phyloP scores from a whole-genome alignment of 1,284 basidiomycete species.

The Neonothopanus nambi region DNA sequence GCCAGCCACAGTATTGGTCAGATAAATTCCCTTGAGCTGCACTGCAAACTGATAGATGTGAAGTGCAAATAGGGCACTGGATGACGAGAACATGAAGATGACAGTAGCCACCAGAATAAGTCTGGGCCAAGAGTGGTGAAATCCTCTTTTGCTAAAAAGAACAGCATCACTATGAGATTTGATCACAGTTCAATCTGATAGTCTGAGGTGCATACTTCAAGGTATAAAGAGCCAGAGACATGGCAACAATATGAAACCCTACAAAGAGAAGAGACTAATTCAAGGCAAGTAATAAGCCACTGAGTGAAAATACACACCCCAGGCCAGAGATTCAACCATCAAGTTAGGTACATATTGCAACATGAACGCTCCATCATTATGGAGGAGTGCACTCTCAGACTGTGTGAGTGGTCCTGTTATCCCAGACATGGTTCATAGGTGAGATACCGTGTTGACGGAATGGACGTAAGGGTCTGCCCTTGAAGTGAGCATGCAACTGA shows the following conservation, averaged over 20 bases:
- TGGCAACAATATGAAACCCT: conserved; percentile 4
- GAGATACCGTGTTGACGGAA: too few species aligned
- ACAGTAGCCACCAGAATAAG: not conserved
- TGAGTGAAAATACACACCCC: conserved; percentile 10
- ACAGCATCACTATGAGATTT: too few species aligned
- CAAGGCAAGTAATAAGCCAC: not conserved
- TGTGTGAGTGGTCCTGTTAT: conserved; percentile 1
- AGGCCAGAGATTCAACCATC: conserved; percentile 5
- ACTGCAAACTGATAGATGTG: conserved; percentile 1
- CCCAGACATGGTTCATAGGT: too few species aligned
- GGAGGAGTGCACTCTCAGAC: conserved; percentile 5
- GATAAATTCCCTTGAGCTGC: not conserved
- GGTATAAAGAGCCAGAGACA: not conserved
- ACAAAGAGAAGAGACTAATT: not conserved
- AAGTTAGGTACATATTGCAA: not conserved
- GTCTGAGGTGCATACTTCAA: too few species aligned
- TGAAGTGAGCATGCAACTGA: too few species aligned
- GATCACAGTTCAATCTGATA: too few species aligned
- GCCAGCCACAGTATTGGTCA: not conserved
- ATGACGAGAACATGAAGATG: conserved; percentile 2
- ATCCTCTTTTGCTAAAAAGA: too few species aligned
- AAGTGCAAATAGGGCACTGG: conserved; percentile 3
- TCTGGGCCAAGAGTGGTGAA: not conserved
- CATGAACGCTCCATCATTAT: conserved; percentile 5
- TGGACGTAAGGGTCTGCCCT: too few species aligned